Base-by-base conservation (phyloP, 2,329 filamentous ascomycete species). In the Incumbomyces lentus region DNA sequence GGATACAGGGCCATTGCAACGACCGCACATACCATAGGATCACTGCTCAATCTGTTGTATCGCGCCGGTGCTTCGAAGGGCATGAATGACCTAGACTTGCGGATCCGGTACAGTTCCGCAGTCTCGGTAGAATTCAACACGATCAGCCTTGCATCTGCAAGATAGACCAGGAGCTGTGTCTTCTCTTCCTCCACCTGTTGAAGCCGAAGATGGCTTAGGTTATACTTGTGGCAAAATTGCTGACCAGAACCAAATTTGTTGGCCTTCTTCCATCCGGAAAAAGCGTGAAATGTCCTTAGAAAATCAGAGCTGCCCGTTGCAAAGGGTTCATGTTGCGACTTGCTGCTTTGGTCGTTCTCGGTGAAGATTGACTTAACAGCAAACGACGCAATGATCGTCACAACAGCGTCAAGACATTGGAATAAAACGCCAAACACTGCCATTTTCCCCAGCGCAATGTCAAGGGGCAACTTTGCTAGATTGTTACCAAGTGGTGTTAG, bases 1-100 rank as follows among this genome's bases (percentile, higher is more conserved):
- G 92, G 92, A 59, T 98, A 96, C 68, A 98, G 95, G 44, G 86
- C 89, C 78, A 86, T 94, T 0, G 88, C 85, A 55, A 95, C 84
- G 35, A 95, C 84, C 0, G 88, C 84, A 50, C 82, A 79, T 5
- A 87, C 74, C 18, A 95, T 73, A 1, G 81, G 58, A 55, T 98
- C 89, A 52, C 93, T 90, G n/a, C n/a, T 34, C 14, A 46, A 19
- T 13, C 14, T 38, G 19, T 46, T 29, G 34, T 46, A 46, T 3
- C 37, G 22, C 2, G 7, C 13, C 11, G 44, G 44, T 46, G 82
- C 76, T 52, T 84, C 88, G 60, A 92, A 26, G 46, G 47, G 44
- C 40, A 49, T 16, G 52, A 34, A n/a, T 34, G 19, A 10, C 26
- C 36, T 43, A 39, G 49, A 39, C 50, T 49, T 17, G 50, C 54